A percentile compares a stretch with the other conserved stretches of the same genome.
Evolutionary conservation across 306 rosid species (phyloP).

Genomic region (Fragaria iinumae): DNA sequence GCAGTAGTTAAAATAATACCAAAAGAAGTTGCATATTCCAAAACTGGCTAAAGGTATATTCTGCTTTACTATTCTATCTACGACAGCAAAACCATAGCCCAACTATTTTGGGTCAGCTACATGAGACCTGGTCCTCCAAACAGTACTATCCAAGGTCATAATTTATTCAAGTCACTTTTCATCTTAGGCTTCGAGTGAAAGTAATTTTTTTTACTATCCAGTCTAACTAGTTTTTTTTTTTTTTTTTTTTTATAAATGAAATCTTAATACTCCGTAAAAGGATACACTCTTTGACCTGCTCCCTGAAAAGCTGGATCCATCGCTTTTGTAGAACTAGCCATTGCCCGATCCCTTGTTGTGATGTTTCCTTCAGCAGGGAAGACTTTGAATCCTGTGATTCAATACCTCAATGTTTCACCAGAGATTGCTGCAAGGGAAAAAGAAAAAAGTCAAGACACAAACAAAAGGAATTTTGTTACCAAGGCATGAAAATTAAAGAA

Average conservation of each 20-base stretch:
- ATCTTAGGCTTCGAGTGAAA: slow-evolving; percentile 4
- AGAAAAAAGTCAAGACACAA: neutral
- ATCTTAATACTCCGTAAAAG: slow-evolving; percentile 34
- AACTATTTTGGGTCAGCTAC: neutral
- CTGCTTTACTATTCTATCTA: slow-evolving; percentile 7
- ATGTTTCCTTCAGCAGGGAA: slow-evolving; percentile 35
- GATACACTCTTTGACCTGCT: slow-evolving; percentile 97
- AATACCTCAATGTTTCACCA: slow-evolving; percentile 34
- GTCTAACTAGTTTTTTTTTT: neutral
- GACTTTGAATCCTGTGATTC: slow-evolving; percentile 16
- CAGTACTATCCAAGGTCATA: neutral
- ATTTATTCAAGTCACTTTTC: neutral
- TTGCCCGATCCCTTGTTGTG: slow-evolving; percentile 46
- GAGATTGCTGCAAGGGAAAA: slow-evolving; percentile 37
- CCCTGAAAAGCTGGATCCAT: slow-evolving; percentile 99
- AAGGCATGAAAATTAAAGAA: slow-evolving; percentile 22
- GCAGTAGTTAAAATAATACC: slow-evolving; percentile 19
- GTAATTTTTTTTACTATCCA: neutral
- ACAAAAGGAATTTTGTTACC: slow-evolving; percentile 6
- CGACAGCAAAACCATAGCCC: neutral
- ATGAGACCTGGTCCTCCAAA: slow-evolving; percentile 1
- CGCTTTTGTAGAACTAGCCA: slow-evolving; percentile 84
- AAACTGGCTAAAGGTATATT: slow-evolving; percentile 11
- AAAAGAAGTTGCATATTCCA: slow-evolving; percentile 23
- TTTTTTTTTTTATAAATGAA: neutral